A percentile compares a stretch with the other conserved stretches of the same genome.
phyloP scores from a whole-genome alignment of 1,284 basidiomycete species.

The Malassezia pachydermatis region DNA sequence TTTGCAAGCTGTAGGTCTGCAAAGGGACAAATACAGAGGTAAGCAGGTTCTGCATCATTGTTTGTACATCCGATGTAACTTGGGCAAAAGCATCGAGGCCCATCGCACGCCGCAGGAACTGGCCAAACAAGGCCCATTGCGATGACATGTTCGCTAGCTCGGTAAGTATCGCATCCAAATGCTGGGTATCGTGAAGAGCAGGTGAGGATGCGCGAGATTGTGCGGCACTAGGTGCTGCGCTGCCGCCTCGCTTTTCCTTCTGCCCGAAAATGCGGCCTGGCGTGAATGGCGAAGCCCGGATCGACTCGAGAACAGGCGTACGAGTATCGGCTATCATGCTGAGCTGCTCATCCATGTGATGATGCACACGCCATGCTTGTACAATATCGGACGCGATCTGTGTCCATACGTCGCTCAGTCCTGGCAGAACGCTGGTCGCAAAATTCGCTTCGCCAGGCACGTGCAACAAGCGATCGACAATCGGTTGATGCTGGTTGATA shows the following conservation, averaged over 20 bases:
- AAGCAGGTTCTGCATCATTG: constrained; percentile 53
- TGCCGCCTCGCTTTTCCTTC: constrained; percentile 26
- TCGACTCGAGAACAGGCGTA: not conserved
- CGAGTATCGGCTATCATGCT: constrained; percentile 10
- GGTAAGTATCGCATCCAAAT: constrained; percentile 70
- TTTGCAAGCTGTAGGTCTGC: constrained; percentile 84
- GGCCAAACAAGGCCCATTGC: constrained; percentile 79
- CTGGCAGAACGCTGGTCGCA: constrained; percentile 55
- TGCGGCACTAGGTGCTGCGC: constrained; percentile 20
- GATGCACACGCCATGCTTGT: constrained; percentile 70
- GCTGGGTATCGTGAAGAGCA: constrained; percentile 16
- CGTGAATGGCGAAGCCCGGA: constrained; percentile 5
- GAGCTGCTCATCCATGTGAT: constrained; percentile 23
- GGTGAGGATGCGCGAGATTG: not conserved
- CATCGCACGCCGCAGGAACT: constrained; percentile 57
- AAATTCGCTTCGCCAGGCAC: constrained; percentile 48
- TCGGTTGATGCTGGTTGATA: constrained; percentile 89
- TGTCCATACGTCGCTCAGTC: constrained; percentile 76
- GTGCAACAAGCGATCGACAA: constrained; percentile 88
- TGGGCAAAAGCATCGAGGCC: not conserved
- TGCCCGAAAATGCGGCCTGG: constrained; percentile 25
- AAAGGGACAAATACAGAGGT: constrained; percentile 71
- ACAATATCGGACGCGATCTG: constrained; percentile 66
- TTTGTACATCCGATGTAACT: constrained; percentile 54
- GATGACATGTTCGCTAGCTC: constrained; percentile 81